Base-by-base conservation (phyloP, 1,284 basidiomycete genomes). In the Tilletia indica region DNA sequence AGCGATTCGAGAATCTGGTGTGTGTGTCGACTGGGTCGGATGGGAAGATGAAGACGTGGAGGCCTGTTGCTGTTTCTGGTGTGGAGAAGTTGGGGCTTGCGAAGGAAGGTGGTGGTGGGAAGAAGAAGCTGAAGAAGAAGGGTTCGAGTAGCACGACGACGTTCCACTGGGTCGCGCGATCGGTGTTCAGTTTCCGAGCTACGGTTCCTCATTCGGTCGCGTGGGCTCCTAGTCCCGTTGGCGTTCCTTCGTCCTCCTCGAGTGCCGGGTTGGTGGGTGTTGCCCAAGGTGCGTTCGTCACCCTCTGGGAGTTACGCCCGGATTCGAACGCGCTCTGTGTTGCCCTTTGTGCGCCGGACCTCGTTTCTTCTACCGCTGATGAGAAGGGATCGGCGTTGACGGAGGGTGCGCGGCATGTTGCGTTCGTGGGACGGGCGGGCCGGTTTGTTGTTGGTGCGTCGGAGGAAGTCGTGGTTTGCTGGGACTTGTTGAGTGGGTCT, bases 191-290 rank as follows among this genome's bases (percentile, higher is more conserved):
- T 16, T 82, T 82, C 69, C 80, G 82, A 67, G 73, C 74, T 5
- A 74, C 77, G 45, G 68, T 70, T 11, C 79, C 81, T 2, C 70
- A 67, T 2, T 39, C 90, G 70, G 86, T 89, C 0, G 88, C 90
- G 0, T 97, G 93, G 89, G 93, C 94, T 5, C 88, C 88, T 0
- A 96, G 98, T 82, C 92, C 90, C 8, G 42, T 45, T 31, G 25
- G 25, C 42, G 9, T 14, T 45, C 14, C 42, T 45, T 63, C 61
- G 38, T 64, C 61, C 16, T 16, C 38, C 4, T 36, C 61, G 12
- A 2, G 34, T 39, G 61, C 94, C 94, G 12, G 61, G 4, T 87
- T 99, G 49, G 86, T 98, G 36, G 92, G 91, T 4, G 87, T 96
- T 6, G 87, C 90, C 8, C 88, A 92, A 68, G 90, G 89, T 0